These are phyloP conservation scores for Lachancea quebecensis DNA, from an alignment of 805 yeast genomes.

Conservation along the genomic window DNA sequence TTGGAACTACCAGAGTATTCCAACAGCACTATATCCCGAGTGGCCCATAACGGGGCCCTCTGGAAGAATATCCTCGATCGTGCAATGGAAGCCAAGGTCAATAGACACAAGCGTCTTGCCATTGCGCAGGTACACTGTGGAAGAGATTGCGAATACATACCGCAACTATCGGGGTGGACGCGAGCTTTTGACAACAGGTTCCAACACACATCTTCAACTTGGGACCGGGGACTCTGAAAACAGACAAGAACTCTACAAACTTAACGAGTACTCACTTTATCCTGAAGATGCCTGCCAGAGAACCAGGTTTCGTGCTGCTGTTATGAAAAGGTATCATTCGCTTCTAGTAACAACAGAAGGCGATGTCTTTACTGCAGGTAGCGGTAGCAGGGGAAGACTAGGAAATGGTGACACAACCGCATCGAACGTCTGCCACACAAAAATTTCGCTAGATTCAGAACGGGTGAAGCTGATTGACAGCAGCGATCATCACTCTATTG, in stretches of 20 bases:
- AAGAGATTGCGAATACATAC: conserved; percentile 1
- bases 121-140: not conserved
- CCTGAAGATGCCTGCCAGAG: conserved; percentile 9
- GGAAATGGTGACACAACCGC: conserved; percentile 45
- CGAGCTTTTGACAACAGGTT: conserved; percentile 46
- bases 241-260: conserved; percentile 38
- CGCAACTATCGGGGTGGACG: conserved; percentile 5
- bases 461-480: conserved; percentile 37
- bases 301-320: conserved; percentile 43
- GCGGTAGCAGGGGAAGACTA: conserved; percentile 62
- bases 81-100: conserved; percentile 3
- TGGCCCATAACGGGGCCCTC: not conserved
- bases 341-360: conserved; percentile 48
- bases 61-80: not conserved
- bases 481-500: conserved; percentile 64
- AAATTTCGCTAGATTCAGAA: conserved; percentile 35
- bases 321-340: conserved; percentile 61
- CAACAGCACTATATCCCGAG: conserved; percentile 1
- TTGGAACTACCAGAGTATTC: conserved; percentile 34
- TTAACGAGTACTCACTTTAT: conserved; percentile 30
- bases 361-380: conserved; percentile 55
- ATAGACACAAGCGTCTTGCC: not conserved
- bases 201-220: conserved; percentile 53
- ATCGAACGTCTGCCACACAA: conserved; percentile 39
- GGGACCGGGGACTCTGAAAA: conserved; percentile 62